A percentile compares a stretch with the other conserved stretches of the same genome.
Evolutionary conservation across 1,284 basidiomycete genomes (phyloP).

Genomic region (Boletellus dicymbophilus): DNA sequence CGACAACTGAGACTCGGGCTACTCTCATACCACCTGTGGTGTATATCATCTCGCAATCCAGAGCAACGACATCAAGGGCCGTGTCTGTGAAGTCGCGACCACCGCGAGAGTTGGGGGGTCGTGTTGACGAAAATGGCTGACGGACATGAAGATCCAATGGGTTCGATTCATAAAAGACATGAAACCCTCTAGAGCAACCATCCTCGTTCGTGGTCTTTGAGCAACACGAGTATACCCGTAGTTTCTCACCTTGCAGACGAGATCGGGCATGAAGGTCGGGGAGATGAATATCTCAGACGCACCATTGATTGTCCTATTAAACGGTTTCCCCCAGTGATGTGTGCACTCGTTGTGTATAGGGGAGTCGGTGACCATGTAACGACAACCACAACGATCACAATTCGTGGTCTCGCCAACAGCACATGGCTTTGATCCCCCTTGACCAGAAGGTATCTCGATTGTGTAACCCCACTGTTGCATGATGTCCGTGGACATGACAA

Average conservation of each 20-base stretch:
- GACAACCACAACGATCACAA: slow-evolving; percentile 78
- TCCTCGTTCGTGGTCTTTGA: slow-evolving; percentile 54
- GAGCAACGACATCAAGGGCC: slow-evolving; percentile 71
- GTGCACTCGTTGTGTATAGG: slow-evolving; percentile 67
- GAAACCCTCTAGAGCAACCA: slow-evolving; percentile 68
- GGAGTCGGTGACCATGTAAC: slow-evolving; percentile 65
- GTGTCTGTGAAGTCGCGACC: slow-evolving; percentile 30
- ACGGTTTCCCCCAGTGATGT: slow-evolving; percentile 83
- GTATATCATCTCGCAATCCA: slow-evolving; percentile 95
- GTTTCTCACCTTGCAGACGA: slow-evolving; percentile 55
- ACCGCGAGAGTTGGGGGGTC: slow-evolving; percentile 26
- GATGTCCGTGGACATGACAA: slow-evolving; percentile 59
- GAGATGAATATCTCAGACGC: slow-evolving; percentile 18
- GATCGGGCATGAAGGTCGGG: neutral
- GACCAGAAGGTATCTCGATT: slow-evolving; percentile 62
- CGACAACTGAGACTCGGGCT: slow-evolving; percentile 85
- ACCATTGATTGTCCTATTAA: slow-evolving; percentile 61
- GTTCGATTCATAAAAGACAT: slow-evolving; percentile 79
- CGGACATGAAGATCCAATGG: slow-evolving; percentile 72
- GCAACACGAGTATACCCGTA: slow-evolving; percentile 69
- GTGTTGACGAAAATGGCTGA: slow-evolving; percentile 67
- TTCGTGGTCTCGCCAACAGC: slow-evolving; percentile 65
- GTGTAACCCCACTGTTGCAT: slow-evolving; percentile 75
- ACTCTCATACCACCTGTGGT: slow-evolving; percentile 87
- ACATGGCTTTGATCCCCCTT: slow-evolving; percentile 62